phyloP scores from a whole-genome alignment of 2,329 filamentous ascomycete species.

The Davidsoniella neocaledoniae region DNA sequence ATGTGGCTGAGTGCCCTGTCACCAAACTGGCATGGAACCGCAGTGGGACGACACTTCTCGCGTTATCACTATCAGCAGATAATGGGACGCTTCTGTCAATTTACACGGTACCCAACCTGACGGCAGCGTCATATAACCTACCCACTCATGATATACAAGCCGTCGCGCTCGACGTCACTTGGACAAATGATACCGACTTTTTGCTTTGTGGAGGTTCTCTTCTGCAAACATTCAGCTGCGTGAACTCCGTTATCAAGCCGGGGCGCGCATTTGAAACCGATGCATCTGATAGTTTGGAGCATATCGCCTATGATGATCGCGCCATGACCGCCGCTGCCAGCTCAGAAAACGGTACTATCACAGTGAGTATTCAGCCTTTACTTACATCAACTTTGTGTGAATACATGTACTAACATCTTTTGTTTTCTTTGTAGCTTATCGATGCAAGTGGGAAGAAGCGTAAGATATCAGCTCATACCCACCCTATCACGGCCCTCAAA shows the following conservation, averaged over 20 bases:
- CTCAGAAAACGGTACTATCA: slow-evolving; percentile 37
- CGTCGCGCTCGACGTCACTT: slow-evolving; percentile 39
- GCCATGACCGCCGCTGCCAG: slow-evolving; percentile 40
- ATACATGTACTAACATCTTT: background rate
- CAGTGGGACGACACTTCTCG: slow-evolving; percentile 35
- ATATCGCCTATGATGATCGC: slow-evolving; percentile 40
- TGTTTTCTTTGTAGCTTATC: slow-evolving; percentile 29
- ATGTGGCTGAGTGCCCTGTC: slow-evolving; percentile 42
- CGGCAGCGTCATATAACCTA: slow-evolving; percentile 24
- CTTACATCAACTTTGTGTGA: slow-evolving; percentile 2
- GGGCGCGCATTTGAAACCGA: slow-evolving; percentile 34
- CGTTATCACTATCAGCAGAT: slow-evolving; percentile 32
- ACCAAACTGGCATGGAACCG: slow-evolving; percentile 47
- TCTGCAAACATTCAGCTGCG: slow-evolving; percentile 31
- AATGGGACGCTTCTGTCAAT: slow-evolving; percentile 19
- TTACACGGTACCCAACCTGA: slow-evolving; percentile 23
- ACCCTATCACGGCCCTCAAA: slow-evolving; percentile 37
- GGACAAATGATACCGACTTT: slow-evolving; percentile 42
- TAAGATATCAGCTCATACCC: slow-evolving; percentile 42
- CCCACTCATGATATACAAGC: slow-evolving; percentile 32
- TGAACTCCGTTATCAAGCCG: slow-evolving; percentile 28
- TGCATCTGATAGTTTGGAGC: slow-evolving; percentile 35
- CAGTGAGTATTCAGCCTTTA: slow-evolving; percentile 29
- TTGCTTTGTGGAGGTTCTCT: slow-evolving; percentile 40
- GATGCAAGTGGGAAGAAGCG: slow-evolving; percentile 34